Evolutionary conservation across 2,329 filamentous ascomycete species (phyloP), one percentile per base, ranked within the genome.

Genomic region (Colletotrichum paranaense): DNA sequence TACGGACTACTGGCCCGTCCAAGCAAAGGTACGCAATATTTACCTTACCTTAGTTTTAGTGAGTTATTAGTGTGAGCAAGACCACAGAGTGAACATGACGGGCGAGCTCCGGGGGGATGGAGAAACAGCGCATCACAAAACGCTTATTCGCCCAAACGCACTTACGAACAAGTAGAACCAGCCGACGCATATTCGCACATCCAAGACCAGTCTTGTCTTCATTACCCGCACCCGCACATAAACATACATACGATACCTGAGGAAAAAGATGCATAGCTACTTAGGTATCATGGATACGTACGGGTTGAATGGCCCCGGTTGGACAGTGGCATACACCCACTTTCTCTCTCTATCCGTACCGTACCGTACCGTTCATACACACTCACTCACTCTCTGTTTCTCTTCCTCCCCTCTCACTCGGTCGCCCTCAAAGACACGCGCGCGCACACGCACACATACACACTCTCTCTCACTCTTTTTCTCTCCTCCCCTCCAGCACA

Each of bases 221-320:
- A 46, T 49, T 49, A 49, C 53, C 63, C 63, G 53, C 63, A 58
- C n/a, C 28, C 57, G 26, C 28, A n/a, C 28, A 59, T 35, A 5
- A 24, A 38, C 24, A 49, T 49, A 62, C 49, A 67, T 28, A 42
- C 7, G 59, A 55, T 57, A 64, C 42, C 42, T 35, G 38, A 56
- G 32, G 32, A 3, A 19, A 53, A 59, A 65, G 58, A 63, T 26
- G 52, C 52, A 58, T 57, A 42, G 52, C 26, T 72, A 53, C 28
- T 49, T 62, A 49, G 35, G 16, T 52, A 58, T 72, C 69, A 53
- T 68, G 12, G 35, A 42, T 28, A 35, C 59, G 46, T 67, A 22
- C 70, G 60, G 66, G 70, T 70, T 59, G 53, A 64, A 14, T 42
- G 59, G 59, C 60, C 49, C 71, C 71, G 52, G 67, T 65, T 35